Percentiles rank a stretch among this genome's conserved stretches.
Evolutionary conservation across 768 basidiomycete genomes (phyloP).

Genomic region (Lactarius psammicola): DNA sequence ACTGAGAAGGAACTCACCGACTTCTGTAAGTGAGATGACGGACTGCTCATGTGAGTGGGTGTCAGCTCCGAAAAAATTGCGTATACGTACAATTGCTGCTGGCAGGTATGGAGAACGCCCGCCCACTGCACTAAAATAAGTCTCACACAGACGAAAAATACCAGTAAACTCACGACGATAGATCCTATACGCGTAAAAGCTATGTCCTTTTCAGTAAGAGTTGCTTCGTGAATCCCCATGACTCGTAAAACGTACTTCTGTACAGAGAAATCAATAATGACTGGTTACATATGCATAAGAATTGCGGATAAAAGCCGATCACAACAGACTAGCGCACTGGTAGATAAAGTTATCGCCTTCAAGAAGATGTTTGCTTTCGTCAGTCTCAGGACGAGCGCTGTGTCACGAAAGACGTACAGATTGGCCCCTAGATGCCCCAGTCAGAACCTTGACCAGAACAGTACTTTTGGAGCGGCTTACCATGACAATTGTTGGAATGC

Average conservation of each 20-base stretch:
- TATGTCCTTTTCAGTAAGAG: neutral
- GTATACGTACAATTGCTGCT: no score
- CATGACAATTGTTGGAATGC: no score
- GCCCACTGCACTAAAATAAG: no score
- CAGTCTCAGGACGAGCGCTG: no score
- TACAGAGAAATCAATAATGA: neutral
- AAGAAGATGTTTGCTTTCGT: neutral
- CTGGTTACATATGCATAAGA: neutral
- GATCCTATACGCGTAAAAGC: neutral
- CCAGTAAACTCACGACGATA: neutral
- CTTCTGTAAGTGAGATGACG: no score
- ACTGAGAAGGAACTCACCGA: no score
- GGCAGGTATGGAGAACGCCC: no score
- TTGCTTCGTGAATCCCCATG: neutral
- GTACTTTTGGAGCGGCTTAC: no score
- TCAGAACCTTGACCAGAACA: neutral
- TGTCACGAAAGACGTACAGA: neutral
- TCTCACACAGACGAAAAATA: neutral
- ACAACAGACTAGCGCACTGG: neutral
- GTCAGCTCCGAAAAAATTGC: no score
- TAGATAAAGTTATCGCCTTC: neutral
- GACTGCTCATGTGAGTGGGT: no score
- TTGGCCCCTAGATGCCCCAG: neutral
- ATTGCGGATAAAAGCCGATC: neutral
- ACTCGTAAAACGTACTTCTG: no score